Base-by-base conservation (phyloP, 768 basidiomycete genomes). In the Psilocybe subaeruginosa region DNA sequence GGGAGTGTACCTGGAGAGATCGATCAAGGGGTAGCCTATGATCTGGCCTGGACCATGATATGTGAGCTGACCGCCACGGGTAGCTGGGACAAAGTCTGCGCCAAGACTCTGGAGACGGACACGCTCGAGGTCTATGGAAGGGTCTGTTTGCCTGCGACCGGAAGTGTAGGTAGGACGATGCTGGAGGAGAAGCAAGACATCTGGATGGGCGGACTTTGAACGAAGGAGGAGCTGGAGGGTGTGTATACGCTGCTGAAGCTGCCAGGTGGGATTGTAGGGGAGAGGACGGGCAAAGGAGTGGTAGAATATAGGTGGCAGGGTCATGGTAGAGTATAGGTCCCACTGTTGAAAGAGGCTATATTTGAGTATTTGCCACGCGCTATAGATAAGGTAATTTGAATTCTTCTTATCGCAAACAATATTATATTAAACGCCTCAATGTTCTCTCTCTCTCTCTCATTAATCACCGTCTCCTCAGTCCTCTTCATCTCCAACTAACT, bases 11-110 rank as follows among this genome's bases (percentile, higher is more conserved):
- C 88, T 87, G n/a, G 85, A 85, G 17, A 99, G 83, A 77, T 99
- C 97, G 54, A 98, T 80, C 54, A 99, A 80, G 2, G 95, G 94
- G 72, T 99, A 99, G 30, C 95, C 97, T 14, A 98, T 92, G 68
- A 99, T 81, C 76, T 99, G 97, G 5, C 97, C 97, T 1, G 97
- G 96, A 0, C 97, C 97, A 73, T 99, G 97, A 74, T 93, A 99
- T 1, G 97, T 99, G 59, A 95, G 83, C 76, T 98, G 90, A 2
- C 97, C 97, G 12, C 97, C 97, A 56, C 97, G 82, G 56, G 85
- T 82, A 2, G 95, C 87, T 23, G 85, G 77, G 41, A 92, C 84
- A 68, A 96, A 96, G 70, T 97, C 93, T 0, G 97, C 97, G 27
- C 97, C 97, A 23, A 93, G 79, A 47, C 31, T 79, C 70, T 82